Evolutionary conservation across 169 alveolate genomes (phyloP).

Genomic region (Eimeria brunetti): DNA sequence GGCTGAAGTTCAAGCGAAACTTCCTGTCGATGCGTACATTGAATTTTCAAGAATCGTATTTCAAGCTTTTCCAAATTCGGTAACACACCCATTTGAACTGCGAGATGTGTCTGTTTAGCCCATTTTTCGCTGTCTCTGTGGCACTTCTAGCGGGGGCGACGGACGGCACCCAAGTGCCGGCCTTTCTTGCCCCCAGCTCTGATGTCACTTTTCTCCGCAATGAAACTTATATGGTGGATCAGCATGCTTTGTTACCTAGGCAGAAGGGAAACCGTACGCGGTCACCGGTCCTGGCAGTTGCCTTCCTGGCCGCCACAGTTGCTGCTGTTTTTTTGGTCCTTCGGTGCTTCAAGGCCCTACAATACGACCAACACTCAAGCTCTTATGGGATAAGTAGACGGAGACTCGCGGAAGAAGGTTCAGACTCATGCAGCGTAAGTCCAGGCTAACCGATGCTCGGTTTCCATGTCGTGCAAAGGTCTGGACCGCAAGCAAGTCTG

Average conservation of each 20-base stretch:
- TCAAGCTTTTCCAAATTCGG: background rate
- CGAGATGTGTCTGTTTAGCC: background rate
- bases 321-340: background rate
- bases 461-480: background rate
- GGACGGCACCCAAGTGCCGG: background rate
- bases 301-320: background rate
- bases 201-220: background rate
- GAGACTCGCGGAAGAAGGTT: background rate
- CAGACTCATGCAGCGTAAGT: background rate
- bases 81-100: background rate
- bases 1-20: background rate
- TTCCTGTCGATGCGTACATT: background rate
- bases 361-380: background rate
- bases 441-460: background rate
- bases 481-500: background rate
- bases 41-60: background rate
- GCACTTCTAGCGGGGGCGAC: background rate
- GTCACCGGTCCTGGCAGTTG: background rate
- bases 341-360: background rate
- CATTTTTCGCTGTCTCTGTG: slow-evolving; percentile 3
- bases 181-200: background rate
- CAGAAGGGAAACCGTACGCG: background rate
- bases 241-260: too few species aligned
- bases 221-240: too few species aligned
- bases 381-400: background rate